Evolutionary conservation across 2,329 filamentous ascomycete genomes (phyloP).

Genomic region (Colletotrichum sublineola): DNA sequence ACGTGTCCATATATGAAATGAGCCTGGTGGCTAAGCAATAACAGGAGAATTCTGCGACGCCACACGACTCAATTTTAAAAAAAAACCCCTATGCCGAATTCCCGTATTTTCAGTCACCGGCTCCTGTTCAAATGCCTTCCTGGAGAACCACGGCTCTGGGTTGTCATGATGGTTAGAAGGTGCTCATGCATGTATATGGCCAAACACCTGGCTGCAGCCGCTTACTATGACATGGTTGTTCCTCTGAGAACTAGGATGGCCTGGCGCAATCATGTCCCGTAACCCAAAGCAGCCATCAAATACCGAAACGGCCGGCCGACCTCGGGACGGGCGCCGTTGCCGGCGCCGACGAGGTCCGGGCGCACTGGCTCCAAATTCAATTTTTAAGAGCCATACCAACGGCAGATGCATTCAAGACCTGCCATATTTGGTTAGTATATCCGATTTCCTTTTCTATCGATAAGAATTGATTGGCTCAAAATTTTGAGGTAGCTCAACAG

Average conservation of each 20-base stretch:
- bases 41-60: not conserved
- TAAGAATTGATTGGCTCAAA: no score
- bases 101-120: not conserved
- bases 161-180: not conserved
- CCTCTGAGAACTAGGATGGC: not conserved
- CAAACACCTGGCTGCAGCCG: not conserved
- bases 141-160: not conserved
- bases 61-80: no score
- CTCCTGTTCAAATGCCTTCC: not conserved
- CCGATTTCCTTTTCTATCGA: no score
- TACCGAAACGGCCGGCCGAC: not conserved
- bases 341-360: not conserved
- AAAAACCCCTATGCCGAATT: not conserved
- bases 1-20: not conserved
- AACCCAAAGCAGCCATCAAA: not conserved
- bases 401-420: no score
- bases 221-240: not conserved
- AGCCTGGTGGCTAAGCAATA: not conserved
- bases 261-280: not conserved
- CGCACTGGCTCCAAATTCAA: no score
- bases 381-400: no score
- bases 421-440: no score
- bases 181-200: not conserved
- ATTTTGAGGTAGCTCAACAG: no score
- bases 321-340: conserved; percentile 32